Percentiles rank a stretch among this genome's conserved stretches.
Evolutionary conservation across 768 basidiomycete genomes (phyloP).

Genomic region (Psilocybe cyanescens): DNA sequence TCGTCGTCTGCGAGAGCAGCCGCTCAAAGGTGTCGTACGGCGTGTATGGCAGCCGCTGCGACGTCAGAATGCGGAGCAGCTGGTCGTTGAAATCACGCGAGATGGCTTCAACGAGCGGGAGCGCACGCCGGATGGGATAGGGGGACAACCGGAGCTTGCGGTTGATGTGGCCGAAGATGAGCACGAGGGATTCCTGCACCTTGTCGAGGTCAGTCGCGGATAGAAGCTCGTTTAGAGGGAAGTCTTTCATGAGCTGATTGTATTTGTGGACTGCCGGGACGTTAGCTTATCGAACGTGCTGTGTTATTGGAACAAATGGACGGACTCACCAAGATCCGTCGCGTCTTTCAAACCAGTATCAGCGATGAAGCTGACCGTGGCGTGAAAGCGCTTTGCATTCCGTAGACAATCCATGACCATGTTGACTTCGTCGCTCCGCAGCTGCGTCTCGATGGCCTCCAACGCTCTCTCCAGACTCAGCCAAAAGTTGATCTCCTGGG

Average conservation of each 20-base stretch:
- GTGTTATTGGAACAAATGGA: not conserved
- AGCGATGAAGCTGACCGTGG: constrained; percentile 96
- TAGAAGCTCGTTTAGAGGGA: constrained; percentile 94
- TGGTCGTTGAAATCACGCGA: constrained; percentile 98
- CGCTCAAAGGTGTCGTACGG: constrained; percentile 95
- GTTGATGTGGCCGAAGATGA: constrained; percentile 93
- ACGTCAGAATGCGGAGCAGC: constrained; percentile 86
- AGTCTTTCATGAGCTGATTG: constrained; percentile 99
- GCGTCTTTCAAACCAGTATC: constrained; percentile 97
- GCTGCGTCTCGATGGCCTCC: constrained; percentile 90
- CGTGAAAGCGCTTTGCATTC: constrained; percentile 96
- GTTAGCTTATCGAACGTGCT: not conserved
- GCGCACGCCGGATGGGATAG: constrained; percentile 93
- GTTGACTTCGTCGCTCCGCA: constrained; percentile 89
- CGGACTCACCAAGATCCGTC: constrained; percentile 74
- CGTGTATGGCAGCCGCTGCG: constrained; percentile 90
- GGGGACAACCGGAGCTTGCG: constrained; percentile 96
- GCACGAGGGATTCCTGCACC: constrained; percentile 84
- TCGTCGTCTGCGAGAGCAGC: constrained; percentile 72
- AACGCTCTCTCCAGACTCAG: constrained; percentile 90
- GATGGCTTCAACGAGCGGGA: constrained; percentile 97
- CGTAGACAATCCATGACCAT: constrained; percentile 94
- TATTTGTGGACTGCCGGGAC: constrained; percentile 84
- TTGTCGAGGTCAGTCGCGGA: constrained; percentile 96
- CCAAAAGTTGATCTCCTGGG: constrained; percentile 99